phyloP scores from a whole-genome alignment of 768 basidiomycete species.

The Hygrocybe coccinea region DNA sequence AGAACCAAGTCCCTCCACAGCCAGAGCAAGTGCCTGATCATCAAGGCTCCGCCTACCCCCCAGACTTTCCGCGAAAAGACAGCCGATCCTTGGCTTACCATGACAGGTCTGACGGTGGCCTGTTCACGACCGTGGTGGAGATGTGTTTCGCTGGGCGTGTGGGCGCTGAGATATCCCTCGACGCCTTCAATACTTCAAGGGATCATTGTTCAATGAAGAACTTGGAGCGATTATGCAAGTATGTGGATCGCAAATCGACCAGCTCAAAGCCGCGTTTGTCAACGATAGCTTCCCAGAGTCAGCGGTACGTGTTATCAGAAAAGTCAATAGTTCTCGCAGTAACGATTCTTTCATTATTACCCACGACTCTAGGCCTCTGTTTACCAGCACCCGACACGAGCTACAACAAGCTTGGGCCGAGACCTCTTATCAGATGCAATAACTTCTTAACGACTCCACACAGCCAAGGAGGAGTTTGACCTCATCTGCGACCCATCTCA shows the following conservation, averaged over 20 bases:
- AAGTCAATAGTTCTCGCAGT: conserved; percentile 51
- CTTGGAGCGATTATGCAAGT: conserved; percentile 92
- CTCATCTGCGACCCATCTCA: conserved; percentile 58
- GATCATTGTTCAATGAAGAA: conserved; percentile 91
- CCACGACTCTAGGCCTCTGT: conserved; percentile 48
- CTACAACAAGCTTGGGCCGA: conserved; percentile 90
- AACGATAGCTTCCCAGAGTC: conserved; percentile 69
- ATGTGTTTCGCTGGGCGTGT: conserved; percentile 91
- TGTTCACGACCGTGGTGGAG: conserved; percentile 87
- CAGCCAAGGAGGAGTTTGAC: conserved; percentile 77
- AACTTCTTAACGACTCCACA: conserved; percentile 76
- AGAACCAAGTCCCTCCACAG: too few species aligned
- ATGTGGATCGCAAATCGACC: conserved; percentile 49
- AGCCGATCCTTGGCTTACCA: conserved; percentile 95
- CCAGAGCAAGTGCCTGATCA: too few species aligned
- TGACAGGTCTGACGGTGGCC: conserved; percentile 94
- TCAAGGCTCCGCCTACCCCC: too few species aligned
- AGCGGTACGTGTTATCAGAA: conserved; percentile 75
- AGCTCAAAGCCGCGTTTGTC: conserved; percentile 57
- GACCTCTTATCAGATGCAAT: conserved; percentile 91
- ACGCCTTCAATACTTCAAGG: conserved; percentile 44
- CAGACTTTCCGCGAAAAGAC: too few species aligned
- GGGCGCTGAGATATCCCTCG: conserved; percentile 73
- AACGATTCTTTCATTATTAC: conserved; percentile 64
- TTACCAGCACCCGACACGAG: conserved; percentile 57